Conservation (phyloP, 345 rosid genomes). For the Melaleuca alternifolia region DNA sequence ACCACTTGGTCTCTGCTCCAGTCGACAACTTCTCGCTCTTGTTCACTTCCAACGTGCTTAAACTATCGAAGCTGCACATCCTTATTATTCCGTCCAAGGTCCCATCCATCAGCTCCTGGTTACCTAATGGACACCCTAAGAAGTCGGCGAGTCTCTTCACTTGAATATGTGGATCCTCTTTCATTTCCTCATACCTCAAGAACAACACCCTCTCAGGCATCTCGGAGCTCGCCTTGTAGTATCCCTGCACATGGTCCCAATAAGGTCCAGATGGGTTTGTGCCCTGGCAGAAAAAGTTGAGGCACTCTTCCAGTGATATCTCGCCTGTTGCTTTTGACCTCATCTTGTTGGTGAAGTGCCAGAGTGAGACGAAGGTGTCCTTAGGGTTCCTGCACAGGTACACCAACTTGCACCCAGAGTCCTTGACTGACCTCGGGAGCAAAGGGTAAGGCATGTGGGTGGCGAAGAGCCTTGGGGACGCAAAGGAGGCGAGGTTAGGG, state of each 20-base stretch:
- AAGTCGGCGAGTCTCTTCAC: conserved; percentile 23
- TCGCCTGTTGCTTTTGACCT: conserved; percentile 8
- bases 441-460: background rate
- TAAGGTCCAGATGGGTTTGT: conserved; percentile 13
- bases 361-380: conserved; percentile 5
- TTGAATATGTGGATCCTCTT: conserved; percentile 2
- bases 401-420: conserved; percentile 2
- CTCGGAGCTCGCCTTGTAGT: conserved; percentile 20
- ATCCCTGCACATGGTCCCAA: conserved; percentile 26
- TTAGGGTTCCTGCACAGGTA: conserved; percentile 11
- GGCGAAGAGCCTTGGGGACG: background rate
- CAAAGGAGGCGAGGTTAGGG: background rate
- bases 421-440: background rate
- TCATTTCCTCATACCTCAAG: conserved; percentile 27
- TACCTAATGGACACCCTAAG: conserved; percentile 19
- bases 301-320: conserved; percentile 16
- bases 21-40: conserved; percentile 7
- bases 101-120: conserved; percentile 3
- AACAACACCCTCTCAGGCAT: conserved; percentile 15
- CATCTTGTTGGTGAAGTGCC: conserved; percentile 1
- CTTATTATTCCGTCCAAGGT: conserved; percentile 3
- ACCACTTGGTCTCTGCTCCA: conserved; percentile 7
- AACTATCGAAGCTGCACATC: conserved; percentile 27
- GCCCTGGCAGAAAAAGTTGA: conserved; percentile 24
- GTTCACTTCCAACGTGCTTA: conserved; percentile 16